Base-by-base conservation (phyloP, 164 flowering plant species). In the Aristolochia fimbriata region DNA sequence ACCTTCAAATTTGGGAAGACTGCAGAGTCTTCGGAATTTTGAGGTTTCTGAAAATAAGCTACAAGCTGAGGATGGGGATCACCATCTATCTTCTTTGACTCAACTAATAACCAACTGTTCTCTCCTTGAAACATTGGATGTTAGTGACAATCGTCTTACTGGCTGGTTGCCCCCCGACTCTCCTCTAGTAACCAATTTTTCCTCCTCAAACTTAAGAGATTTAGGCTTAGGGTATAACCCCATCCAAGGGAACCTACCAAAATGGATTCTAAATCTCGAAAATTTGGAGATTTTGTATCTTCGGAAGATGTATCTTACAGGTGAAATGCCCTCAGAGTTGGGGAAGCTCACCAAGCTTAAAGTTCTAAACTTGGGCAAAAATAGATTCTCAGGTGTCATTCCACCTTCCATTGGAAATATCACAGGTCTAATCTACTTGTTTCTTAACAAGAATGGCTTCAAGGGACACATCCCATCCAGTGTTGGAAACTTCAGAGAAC, bases 331-430 rank as follows among this genome's bases (percentile, higher is more conserved):
- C 30, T 2, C 2, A 16, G 37, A 57, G n/a, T 33, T 57, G 6
- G 60, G 60, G 16, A 57, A 37, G 14, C 19, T 74, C 30, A 66
- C 72, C 15, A 47, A 7, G 13, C 75, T 84, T 4, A 22, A 62
- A 8, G 54, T 60, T 24, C 72, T 84, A 4, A 73, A 74, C 0
- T 6, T 80, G 6, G 79, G 67, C 41, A 66, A 58, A 21, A 84
- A 84, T 66, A 58, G 11, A 45, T 22, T 82, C 3, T 69, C 63
- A 25, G 89, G 89, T 15, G 59, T 23, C 0, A 55, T 84, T 41
- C 85, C 85, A 3, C 67, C 67, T 4, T 75, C 84, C 13, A 61
- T 80, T 7, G 82, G 76, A 16, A 77, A 82, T 60, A 76, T 82
- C 22, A 77, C 86, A 2, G 69, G 53, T 8, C 50, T 51, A 12